Conservation (phyloP, 441 rosid genomes). For the Syzygium malaccense region DNA sequence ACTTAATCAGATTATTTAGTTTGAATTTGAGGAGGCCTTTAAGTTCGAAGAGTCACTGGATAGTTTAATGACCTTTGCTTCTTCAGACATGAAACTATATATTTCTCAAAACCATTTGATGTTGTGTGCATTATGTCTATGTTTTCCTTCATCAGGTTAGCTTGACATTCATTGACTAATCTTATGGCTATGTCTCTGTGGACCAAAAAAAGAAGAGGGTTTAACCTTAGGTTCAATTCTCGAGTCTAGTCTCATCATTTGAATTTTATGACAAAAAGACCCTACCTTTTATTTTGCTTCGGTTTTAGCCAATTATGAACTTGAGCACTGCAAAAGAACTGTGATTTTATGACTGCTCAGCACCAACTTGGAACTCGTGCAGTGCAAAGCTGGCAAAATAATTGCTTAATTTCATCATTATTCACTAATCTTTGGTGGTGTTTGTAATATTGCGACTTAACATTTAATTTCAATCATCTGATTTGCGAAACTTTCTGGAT, state of each 20-base stretch:
- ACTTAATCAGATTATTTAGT: neutral
- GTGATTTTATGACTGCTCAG: neutral
- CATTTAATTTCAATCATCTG: neutral
- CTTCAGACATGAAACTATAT: neutral
- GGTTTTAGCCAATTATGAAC: neutral
- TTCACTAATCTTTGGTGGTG: neutral
- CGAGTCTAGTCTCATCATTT: neutral
- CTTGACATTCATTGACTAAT: neutral
- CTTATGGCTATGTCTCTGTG: neutral
- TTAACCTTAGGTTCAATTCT: neutral
- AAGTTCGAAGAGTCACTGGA: neutral
- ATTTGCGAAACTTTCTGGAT: neutral
- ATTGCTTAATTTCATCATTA: neutral
- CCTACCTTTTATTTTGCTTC: neutral
- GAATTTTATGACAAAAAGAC: neutral
- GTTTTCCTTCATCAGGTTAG: neutral
- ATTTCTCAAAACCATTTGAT: neutral
- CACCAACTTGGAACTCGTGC: neutral
- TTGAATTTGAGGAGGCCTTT: neutral
- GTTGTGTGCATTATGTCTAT: neutral
- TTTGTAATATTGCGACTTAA: accelerated
- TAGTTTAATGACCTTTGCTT: neutral
- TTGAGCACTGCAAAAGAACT: neutral
- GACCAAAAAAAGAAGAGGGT: neutral
- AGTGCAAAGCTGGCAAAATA: neutral